phyloP scores from a whole-genome alignment of 371 early-diverging fungal genomes.

The Basidiobolus heterosporus region DNA sequence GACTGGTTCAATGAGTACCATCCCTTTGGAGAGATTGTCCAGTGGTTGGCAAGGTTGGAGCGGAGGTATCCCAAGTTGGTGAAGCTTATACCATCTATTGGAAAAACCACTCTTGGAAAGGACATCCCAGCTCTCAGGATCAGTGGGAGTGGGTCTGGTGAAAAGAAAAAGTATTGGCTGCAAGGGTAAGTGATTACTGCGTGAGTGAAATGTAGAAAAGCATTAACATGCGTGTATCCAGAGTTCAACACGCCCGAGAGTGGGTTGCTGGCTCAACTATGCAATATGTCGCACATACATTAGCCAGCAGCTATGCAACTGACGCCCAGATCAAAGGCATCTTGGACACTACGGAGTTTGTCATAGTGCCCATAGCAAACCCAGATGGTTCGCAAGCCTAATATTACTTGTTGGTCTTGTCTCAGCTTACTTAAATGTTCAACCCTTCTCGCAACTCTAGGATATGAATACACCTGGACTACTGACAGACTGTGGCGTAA shows the following conservation, averaged over 20 bases:
- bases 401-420: no score
- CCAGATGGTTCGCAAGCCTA: slow-evolving; percentile 29
- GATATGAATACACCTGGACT: slow-evolving; percentile 26
- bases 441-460: no score
- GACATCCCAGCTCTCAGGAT: slow-evolving; percentile 32
- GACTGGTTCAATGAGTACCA: slow-evolving; percentile 34
- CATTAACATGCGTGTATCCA: slow-evolving; percentile 32
- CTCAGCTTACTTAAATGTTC: no score
- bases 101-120: slow-evolving; percentile 24
- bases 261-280: slow-evolving; percentile 30
- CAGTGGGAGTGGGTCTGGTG: slow-evolving; percentile 10
- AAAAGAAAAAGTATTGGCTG: no score
- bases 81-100: slow-evolving; percentile 24
- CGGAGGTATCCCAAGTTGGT: slow-evolving; percentile 17
- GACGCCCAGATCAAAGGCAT: slow-evolving; percentile 14
- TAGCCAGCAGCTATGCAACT: slow-evolving; percentile 18
- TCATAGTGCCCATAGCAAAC: slow-evolving; percentile 34
- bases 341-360: slow-evolving; percentile 21
- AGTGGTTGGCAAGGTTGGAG: slow-evolving; percentile 19
- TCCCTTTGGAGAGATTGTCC: slow-evolving; percentile 17
- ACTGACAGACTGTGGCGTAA: slow-evolving; percentile 39
- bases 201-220: slow-evolving; percentile 3
- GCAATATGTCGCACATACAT: slow-evolving; percentile 24
- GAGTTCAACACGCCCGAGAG: slow-evolving; percentile 35
- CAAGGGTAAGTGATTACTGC: no score